Conservation (phyloP, 192 early-diverging fungal genomes). For the Umbelopsis ramanniana region DNA sequence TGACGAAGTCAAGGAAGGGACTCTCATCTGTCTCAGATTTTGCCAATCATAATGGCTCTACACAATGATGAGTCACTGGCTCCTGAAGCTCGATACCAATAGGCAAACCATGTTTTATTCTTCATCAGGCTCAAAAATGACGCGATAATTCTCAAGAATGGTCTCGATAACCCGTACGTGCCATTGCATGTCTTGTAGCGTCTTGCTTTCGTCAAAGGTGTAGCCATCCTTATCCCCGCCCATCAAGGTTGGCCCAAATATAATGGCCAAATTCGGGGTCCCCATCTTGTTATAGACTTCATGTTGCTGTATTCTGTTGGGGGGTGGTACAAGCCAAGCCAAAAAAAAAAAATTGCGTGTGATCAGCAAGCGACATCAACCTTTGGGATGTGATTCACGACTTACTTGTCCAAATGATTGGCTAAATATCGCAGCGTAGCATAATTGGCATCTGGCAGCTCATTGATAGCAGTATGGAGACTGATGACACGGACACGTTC, state of each 20-base stretch:
- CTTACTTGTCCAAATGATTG: constrained; percentile 79
- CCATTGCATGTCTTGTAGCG: constrained; percentile 61
- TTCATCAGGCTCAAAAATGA: constrained; percentile 72
- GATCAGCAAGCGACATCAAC: neutral
- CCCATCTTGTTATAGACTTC: constrained; percentile 89
- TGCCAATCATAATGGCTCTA: neutral
- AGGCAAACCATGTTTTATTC: constrained; percentile 13
- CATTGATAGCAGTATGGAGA: constrained; percentile 77
- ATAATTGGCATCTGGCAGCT: constrained; percentile 81
- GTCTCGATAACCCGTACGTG: constrained; percentile 70
- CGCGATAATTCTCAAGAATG: constrained; percentile 61
- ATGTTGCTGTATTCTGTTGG: constrained; percentile 69
- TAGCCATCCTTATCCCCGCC: constrained; percentile 38
- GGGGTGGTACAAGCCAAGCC: neutral
- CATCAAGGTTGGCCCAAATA: constrained; percentile 92
- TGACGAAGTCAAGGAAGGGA: neutral
- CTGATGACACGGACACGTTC: constrained; percentile 58
- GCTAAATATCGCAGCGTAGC: constrained; percentile 82
- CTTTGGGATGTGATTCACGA: neutral
- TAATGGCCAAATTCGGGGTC: constrained; percentile 82
- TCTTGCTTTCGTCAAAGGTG: constrained; percentile 36
- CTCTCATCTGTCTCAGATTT: neutral
- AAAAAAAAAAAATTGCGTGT: constrained; percentile 6
- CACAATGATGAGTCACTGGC: neutral
- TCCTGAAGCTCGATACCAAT: neutral